Evolutionary conservation across 176 grass and related monocot species (phyloP).

Genomic region (Cenchrus purpureus): DNA sequence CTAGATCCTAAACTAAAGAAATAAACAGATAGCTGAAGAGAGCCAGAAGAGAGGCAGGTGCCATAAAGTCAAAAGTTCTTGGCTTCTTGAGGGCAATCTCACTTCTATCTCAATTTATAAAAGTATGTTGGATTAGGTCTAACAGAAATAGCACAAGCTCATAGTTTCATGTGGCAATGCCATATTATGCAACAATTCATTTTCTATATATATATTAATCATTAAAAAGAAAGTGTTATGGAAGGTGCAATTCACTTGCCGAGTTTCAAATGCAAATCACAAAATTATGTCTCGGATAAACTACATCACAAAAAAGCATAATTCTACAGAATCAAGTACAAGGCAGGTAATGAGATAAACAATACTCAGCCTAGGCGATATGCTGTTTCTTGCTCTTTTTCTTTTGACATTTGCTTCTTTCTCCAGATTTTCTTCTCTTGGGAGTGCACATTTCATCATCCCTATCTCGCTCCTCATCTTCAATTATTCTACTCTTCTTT

Average conservation of each 20-base stretch:
- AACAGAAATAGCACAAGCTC: background rate
- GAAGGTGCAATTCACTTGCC: background rate
- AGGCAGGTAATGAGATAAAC: background rate
- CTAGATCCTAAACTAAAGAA: background rate
- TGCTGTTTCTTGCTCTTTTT: slow-evolving; percentile 69
- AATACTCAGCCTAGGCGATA: slow-evolving; percentile 31
- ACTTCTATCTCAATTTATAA: background rate
- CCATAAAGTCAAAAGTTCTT: background rate
- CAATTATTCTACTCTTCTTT: slow-evolving; percentile 53
- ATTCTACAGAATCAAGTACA: slow-evolving; percentile 36
- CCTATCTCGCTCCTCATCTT: slow-evolving; percentile 42
- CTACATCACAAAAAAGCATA: background rate
- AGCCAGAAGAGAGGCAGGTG: background rate
- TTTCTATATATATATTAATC: background rate
- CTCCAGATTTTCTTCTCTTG: slow-evolving; percentile 66
- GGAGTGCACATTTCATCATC: slow-evolving; percentile 45
- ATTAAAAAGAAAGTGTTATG: background rate
- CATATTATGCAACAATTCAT: background rate
- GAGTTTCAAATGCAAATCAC: slow-evolving; percentile 4
- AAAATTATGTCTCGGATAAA: background rate
- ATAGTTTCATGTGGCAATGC: background rate
- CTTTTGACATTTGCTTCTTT: slow-evolving; percentile 48
- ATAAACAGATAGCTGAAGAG: background rate
- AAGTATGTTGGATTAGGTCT: too few species aligned
- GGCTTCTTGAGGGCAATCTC: background rate